Evolutionary conservation across 2,329 filamentous ascomycete genomes (phyloP), one percentile per base, ranked within the genome.

Genomic region (Botrytis hyacinthi): DNA sequence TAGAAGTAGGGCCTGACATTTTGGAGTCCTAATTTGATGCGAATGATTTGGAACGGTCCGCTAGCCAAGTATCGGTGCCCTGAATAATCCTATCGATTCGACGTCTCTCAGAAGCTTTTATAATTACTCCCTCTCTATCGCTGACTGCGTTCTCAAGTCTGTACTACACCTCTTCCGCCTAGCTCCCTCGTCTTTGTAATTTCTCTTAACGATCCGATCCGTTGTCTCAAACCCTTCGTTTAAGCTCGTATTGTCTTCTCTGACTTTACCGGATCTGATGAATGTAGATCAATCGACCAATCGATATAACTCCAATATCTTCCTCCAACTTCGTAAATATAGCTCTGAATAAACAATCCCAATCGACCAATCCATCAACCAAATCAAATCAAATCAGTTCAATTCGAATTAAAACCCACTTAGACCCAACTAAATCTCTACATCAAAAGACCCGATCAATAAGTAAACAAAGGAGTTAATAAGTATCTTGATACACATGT

Each of bases 1-100:
- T 89, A 60, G 88, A 89, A 37, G 86, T 83, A 71, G 91, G 86
- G 69, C 86, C 85, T n/a, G 91, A 91, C 91, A 93, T 93, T 77
- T 75, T 82, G 78, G 20, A n/a, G 6, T 40, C 40, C n/a, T 32
- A 14, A 9, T 29, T n/a, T 42, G 16, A 6, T 26, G 12, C n/a
- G 16, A 9, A n/a, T 51, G 18, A 16, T 35, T 18, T 18, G 12
- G 18, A 32, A 62, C 22, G 16, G n/a, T 35, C 14, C 14, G 2
- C 20, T 20, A 32, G 20, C 32, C 20, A 22, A 10, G 32, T 12
- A 6, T 20, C 4, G 26, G 4, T 65, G 35, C 4, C 37, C 32
- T 10, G 12, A 44, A 54, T 48, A n/a, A 44, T 48, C 5, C 26
- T 14, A 3, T 61, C 59, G 12, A 61, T 16, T 16, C 1, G 35